phyloP scores from a whole-genome alignment of 2,329 filamentous ascomycete genomes.

The Boeremia exigua region DNA sequence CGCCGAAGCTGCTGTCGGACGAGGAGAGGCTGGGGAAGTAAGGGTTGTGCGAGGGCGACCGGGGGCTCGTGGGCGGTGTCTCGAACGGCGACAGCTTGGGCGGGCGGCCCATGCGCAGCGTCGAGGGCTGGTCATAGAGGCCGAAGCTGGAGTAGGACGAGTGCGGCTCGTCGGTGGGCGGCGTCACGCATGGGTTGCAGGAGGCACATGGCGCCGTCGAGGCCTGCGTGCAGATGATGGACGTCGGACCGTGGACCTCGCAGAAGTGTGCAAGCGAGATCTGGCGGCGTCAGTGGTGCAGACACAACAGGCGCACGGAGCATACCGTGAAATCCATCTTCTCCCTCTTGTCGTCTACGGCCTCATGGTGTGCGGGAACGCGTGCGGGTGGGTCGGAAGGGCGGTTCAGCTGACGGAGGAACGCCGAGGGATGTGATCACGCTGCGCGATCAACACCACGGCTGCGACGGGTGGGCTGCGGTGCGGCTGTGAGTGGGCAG shows the following conservation, averaged over 20 bases:
- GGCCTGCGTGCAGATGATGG: conserved; percentile 67
- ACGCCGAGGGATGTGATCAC: conserved; percentile 22
- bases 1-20: conserved; percentile 39
- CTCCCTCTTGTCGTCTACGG: conserved; percentile 34
- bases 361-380: conserved; percentile 37
- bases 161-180: conserved; percentile 47
- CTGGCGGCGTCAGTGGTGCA: conserved; percentile 46
- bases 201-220: conserved; percentile 60
- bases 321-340: conserved; percentile 51
- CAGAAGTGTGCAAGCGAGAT: conserved; percentile 68
- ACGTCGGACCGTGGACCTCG: conserved; percentile 67
- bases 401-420: conserved; percentile 46
- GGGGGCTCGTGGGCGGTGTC: conserved; percentile 51
- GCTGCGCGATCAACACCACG: not conserved
- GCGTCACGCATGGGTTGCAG: conserved; percentile 57
- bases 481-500: conserved; percentile 15
- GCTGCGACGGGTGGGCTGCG: conserved; percentile 1
- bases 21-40: conserved; percentile 55
- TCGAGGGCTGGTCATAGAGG: conserved; percentile 42
- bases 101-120: conserved; percentile 42
- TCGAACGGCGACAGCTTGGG: conserved; percentile 48
- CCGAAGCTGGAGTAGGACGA: conserved; percentile 41
- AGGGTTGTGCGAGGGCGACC: conserved; percentile 53
- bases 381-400: conserved; percentile 32
- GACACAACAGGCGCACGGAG: not conserved